Base-by-base conservation (phyloP, 305 asterid species). In the Fraxinus albicans region DNA sequence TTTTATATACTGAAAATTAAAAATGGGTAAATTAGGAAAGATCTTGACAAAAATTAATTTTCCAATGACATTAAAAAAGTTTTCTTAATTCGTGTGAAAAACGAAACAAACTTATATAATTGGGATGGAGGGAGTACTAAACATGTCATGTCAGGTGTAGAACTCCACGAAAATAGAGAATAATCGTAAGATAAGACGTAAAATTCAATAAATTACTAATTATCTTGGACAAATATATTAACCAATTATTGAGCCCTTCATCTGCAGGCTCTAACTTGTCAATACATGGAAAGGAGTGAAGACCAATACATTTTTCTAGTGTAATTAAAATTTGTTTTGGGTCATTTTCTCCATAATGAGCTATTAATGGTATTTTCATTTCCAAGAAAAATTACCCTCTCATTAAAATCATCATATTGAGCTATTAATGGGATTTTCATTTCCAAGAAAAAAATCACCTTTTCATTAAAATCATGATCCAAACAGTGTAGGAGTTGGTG, bases 261-360 rank as follows among this genome's bases (percentile, higher is more conserved):
- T 84, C 85, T 55, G 88, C 90, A 75, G 87, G 87, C 87, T 84
- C 9, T 81, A 83, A 82, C 63, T 86, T 86, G 92, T 87, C 86
- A 83, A 35, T 80, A 76, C 78, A 60, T 80, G 27, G 87, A 78
- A 19, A 67, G 74, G 38, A 67, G 74, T 53, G 82, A 81, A 83
- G 84, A 47, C 27, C 77, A 80, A 73, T 2, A 2, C 50, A 33
- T 35, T 9, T 27, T 72, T 58, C 10, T 21, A 67, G 13, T 63
- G 77, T 44, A 70, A 73, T 84, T 78, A 82, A 84, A 15, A 60
- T 76, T 58, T 73, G 84, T 31, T 84, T 67, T 50, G 73, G 35
- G 72, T 76, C 87, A 78, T 83, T 86, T 88, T 81, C 83, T 79
- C 79, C 53, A 83, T 77, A 88, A 82, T 81, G 15, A 60, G 82